A percentile compares a stretch with the other conserved stretches of the same genome.
Evolutionary conservation across 345 rosid species (phyloP).

Genomic region (Lepidium sativum): DNA sequence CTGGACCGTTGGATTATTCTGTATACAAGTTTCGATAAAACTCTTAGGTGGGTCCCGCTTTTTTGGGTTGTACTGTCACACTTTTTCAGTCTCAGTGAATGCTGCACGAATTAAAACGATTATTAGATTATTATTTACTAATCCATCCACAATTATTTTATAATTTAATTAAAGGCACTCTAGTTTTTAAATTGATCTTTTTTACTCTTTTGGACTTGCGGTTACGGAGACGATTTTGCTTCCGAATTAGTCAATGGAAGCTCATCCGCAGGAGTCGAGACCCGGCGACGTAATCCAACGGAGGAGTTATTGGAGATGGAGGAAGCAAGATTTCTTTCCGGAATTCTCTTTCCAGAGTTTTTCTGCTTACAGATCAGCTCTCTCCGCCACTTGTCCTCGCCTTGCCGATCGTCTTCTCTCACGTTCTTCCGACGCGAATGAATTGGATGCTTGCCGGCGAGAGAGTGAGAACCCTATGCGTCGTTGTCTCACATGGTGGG

Average conservation of each 20-base stretch:
- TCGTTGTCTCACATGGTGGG: conserved; percentile 95
- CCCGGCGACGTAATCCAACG: neutral
- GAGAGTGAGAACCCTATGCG: conserved; percentile 68
- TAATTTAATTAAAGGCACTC: neutral
- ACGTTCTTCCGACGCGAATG: conserved; percentile 65
- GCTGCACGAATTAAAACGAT: conserved; percentile 16
- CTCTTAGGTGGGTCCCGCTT: conserved; percentile 10
- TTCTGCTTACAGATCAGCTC: conserved; percentile 53
- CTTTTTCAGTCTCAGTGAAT: conserved; percentile 16
- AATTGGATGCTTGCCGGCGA: conserved; percentile 49
- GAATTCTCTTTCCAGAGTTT: conserved; percentile 59
- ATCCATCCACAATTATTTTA: neutral
- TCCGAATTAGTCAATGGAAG: conserved; percentile 8
- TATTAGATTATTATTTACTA: conserved; percentile 5
- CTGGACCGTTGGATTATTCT: conserved; percentile 23
- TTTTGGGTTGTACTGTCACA: conserved; percentile 18
- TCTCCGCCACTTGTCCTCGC: conserved; percentile 63
- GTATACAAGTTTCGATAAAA: conserved; percentile 10
- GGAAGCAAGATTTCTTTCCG: conserved; percentile 77
- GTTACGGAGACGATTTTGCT: neutral
- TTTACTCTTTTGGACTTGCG: neutral
- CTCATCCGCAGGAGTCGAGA: conserved; percentile 3
- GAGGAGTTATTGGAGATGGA: conserved; percentile 74
- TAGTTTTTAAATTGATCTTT: neutral
- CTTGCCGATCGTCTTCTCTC: conserved; percentile 65